A percentile compares a stretch with the other conserved stretches of the same genome.
phyloP scores from a whole-genome alignment of 768 basidiomycete species.

The Rhodotorula toruloides region DNA sequence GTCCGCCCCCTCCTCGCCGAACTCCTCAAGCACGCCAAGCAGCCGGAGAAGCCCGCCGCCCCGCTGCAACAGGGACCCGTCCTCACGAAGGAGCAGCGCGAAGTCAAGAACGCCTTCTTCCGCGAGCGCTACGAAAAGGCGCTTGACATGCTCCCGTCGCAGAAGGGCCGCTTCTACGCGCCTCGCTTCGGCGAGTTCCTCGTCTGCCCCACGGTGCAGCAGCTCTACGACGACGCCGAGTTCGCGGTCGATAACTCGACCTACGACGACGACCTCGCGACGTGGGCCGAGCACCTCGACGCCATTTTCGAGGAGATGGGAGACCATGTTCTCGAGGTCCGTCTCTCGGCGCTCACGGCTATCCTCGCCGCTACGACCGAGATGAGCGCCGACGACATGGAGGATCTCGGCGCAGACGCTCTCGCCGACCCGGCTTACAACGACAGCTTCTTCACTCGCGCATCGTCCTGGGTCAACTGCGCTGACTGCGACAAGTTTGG shows the following conservation, averaged over 20 bases:
- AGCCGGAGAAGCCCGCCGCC: background rate
- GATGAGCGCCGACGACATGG: conserved; percentile 74
- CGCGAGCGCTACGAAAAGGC: background rate
- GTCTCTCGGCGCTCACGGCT: conserved; percentile 47
- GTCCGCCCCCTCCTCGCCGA: background rate
- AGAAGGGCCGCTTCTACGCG: background rate
- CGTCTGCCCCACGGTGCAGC: background rate
- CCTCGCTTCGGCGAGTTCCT: background rate
- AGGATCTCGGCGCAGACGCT: conserved; percentile 1
- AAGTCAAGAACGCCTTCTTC: background rate
- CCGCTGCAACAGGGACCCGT: background rate
- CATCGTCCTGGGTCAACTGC: background rate
- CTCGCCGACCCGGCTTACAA: background rate
- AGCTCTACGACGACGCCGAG: background rate
- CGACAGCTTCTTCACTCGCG: conserved; percentile 1
- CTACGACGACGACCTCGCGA: background rate
- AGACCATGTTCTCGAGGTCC: background rate
- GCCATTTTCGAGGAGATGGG: conserved; percentile 3
- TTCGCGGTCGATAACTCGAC: background rate
- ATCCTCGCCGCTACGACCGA: conserved; percentile 65
- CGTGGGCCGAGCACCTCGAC: background rate
- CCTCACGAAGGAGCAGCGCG: background rate
- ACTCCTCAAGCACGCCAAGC: background rate
- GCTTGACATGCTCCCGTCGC: background rate
- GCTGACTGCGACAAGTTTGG: background rate